Conservation (phyloP, 1,284 basidiomycete species). For the Sporisorium iseilematis-ciliati region DNA sequence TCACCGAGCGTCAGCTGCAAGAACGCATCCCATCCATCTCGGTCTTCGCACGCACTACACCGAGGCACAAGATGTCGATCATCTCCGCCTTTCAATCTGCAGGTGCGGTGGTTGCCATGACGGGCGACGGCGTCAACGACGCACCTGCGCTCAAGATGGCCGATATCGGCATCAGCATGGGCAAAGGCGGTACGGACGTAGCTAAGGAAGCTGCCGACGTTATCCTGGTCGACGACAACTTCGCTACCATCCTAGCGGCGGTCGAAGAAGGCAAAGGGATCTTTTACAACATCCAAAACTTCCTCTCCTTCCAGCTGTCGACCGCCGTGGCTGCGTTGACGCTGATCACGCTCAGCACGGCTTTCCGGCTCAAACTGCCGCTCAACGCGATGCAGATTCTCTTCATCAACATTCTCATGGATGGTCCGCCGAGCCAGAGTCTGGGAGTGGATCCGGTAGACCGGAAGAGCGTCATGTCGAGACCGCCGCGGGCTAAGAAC, state of each 20-base stretch:
- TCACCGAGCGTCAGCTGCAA: slow-evolving; percentile 80
- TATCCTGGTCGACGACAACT: slow-evolving; percentile 97
- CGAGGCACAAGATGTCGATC: slow-evolving; percentile 96
- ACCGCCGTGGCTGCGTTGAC: slow-evolving; percentile 94
- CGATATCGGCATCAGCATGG: slow-evolving; percentile 98
- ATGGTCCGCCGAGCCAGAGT: slow-evolving; percentile 96
- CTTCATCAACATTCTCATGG: slow-evolving; percentile 99
- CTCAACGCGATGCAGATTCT: slow-evolving; percentile 99
- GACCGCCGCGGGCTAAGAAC: slow-evolving; percentile 88
- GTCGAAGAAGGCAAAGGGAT: slow-evolving; percentile 97
- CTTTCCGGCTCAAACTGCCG: slow-evolving; percentile 88
- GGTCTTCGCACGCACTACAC: slow-evolving; percentile 94
- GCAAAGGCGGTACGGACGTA: slow-evolving; percentile 94
- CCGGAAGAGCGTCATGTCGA: slow-evolving; percentile 81
- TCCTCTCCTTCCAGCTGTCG: slow-evolving; percentile 94
- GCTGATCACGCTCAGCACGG: slow-evolving; percentile 92
- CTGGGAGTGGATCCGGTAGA: slow-evolving; percentile 97
- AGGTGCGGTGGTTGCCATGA: slow-evolving; percentile 95
- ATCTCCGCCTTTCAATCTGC: slow-evolving; percentile 89
- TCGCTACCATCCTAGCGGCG: slow-evolving; percentile 90
- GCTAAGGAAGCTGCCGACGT: slow-evolving; percentile 98
- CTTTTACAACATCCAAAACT: slow-evolving; percentile 99
- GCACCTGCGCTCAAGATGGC: slow-evolving; percentile 97
- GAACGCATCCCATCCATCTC: slow-evolving; percentile 84
- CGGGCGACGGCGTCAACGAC: slow-evolving; percentile 97